Evolutionary conservation across 2,329 filamentous ascomycete genomes (phyloP).

Genomic region (Plenodomus lindquistii): DNA sequence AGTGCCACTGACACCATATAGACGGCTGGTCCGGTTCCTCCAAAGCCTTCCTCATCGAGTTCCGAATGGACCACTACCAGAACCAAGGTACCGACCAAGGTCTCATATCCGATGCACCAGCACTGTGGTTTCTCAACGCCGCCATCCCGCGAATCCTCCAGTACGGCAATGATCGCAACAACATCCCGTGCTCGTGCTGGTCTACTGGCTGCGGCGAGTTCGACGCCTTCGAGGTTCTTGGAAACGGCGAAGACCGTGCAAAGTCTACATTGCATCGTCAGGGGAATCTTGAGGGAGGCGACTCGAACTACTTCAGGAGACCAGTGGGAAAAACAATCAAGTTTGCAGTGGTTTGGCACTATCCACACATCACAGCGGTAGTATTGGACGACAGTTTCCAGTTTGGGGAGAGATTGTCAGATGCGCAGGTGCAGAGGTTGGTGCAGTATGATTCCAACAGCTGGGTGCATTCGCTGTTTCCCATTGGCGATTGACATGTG

Average conservation of each 20-base stretch:
- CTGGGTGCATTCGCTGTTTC: slow-evolving; percentile 46
- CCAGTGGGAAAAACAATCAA: slow-evolving; percentile 64
- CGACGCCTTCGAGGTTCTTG: slow-evolving; percentile 74
- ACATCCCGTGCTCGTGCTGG: slow-evolving; percentile 71
- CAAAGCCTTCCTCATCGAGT: slow-evolving; percentile 75
- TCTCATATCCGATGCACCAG: slow-evolving; percentile 67
- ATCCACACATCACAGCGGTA: slow-evolving; percentile 36
- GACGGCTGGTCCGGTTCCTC: slow-evolving; percentile 72
- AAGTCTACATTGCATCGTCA: slow-evolving; percentile 70
- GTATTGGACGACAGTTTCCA: slow-evolving; percentile 46
- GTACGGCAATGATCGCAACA: slow-evolving; percentile 58
- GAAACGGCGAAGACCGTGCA: slow-evolving; percentile 64
- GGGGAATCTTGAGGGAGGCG: slow-evolving; percentile 63
- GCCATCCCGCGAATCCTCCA: slow-evolving; percentile 71
- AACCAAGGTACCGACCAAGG: slow-evolving; percentile 38
- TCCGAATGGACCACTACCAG: slow-evolving; percentile 62
- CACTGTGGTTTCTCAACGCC: slow-evolving; percentile 76
- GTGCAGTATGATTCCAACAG: slow-evolving; percentile 40
- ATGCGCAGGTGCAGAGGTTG: slow-evolving; percentile 40
- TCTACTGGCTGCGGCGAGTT: slow-evolving; percentile 71
- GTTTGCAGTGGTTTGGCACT: slow-evolving; percentile 54
- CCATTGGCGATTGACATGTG: slow-evolving; percentile 33
- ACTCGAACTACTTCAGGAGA: slow-evolving; percentile 72
- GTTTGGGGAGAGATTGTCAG: slow-evolving; percentile 42
- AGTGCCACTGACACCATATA: slow-evolving; percentile 31